A percentile compares a stretch with the other conserved stretches of the same genome.
phyloP scores from a whole-genome alignment of 169 alveolate genomes.

The Cryptosporidium baileyi region DNA sequence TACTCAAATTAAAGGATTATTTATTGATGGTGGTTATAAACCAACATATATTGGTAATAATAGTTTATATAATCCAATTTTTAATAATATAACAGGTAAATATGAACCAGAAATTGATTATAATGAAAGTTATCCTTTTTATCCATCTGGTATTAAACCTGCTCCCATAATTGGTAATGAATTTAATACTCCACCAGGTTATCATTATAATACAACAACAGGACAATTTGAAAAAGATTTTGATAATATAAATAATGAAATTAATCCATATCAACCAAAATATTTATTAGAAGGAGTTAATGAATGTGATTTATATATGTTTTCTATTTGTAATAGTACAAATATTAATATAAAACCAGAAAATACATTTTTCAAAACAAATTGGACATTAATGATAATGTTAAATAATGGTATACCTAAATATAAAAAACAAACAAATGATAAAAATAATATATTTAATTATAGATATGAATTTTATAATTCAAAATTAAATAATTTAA shows the following conservation, averaged over 20 bases:
- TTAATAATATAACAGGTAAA: background rate
- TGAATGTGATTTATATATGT: slow-evolving; percentile 41
- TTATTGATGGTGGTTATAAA: slow-evolving; percentile 34
- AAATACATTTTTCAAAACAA: slow-evolving; percentile 5
- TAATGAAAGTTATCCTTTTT: slow-evolving; percentile 9
- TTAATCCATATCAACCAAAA: slow-evolving; percentile 43
- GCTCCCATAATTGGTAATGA: slow-evolving; percentile 17
- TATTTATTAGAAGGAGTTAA: background rate
- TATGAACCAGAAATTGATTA: slow-evolving; percentile 1
- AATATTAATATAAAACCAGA: background rate
- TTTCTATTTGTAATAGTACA: slow-evolving; percentile 41
- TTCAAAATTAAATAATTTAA: background rate
- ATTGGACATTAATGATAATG: slow-evolving; percentile 45
- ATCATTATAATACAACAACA: slow-evolving; percentile 41
- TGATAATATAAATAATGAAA: background rate
- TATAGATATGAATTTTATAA: slow-evolving; percentile 31
- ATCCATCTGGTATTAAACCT: slow-evolving; percentile 43
- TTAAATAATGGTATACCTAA: slow-evolving; percentile 29
- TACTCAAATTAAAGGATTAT: background rate
- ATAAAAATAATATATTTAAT: background rate
- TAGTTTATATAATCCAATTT: slow-evolving; percentile 4
- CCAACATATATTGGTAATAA: background rate
- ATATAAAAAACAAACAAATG: background rate
- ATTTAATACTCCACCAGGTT: slow-evolving; percentile 12
- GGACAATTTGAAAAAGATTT: slow-evolving; percentile 37